These are phyloP conservation scores for Allium sativum DNA, from an alignment of 106 monocot species.

Conservation along the genomic window DNA sequence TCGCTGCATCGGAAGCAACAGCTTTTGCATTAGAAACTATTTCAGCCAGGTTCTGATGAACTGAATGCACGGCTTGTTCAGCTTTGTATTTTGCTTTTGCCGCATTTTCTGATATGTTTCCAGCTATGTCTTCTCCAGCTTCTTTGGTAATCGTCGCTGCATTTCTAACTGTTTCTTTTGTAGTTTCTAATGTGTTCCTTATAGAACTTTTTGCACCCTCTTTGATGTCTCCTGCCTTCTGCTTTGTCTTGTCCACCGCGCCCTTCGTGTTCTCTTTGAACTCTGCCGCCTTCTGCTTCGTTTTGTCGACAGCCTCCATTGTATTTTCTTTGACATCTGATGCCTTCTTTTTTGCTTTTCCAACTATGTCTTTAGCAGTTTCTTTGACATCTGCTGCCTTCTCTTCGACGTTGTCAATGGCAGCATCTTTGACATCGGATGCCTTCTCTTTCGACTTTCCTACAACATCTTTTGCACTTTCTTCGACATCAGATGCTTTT, in stretches of 20 bases:
- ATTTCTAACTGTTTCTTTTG: background rate
- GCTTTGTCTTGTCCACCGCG: too few species aligned
- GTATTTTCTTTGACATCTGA: background rate
- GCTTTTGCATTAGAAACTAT: slow-evolving; percentile 26
- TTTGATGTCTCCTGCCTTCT: slow-evolving; percentile 4
- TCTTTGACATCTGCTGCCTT: slow-evolving; percentile 5
- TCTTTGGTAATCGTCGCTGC: background rate
- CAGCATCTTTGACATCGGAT: background rate
- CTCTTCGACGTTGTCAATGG: background rate
- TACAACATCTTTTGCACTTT: background rate
- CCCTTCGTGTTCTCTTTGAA: background rate
- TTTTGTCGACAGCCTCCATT: background rate
- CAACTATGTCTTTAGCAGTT: background rate
- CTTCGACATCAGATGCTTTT: slow-evolving; percentile 7
- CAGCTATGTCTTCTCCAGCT: background rate
- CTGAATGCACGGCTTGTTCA: background rate
- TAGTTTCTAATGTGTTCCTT: background rate
- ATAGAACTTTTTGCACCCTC: background rate
- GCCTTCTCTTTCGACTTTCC: background rate
- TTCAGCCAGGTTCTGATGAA: slow-evolving; percentile 27
- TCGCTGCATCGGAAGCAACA: slow-evolving; percentile 15
- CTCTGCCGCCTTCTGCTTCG: background rate
- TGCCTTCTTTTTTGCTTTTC: background rate
- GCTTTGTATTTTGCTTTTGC: slow-evolving; percentile 13
- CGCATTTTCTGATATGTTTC: slow-evolving; percentile 7